Base-by-base conservation (phyloP, 176 grass and related monocot species). In the Zoysia pacifica region DNA sequence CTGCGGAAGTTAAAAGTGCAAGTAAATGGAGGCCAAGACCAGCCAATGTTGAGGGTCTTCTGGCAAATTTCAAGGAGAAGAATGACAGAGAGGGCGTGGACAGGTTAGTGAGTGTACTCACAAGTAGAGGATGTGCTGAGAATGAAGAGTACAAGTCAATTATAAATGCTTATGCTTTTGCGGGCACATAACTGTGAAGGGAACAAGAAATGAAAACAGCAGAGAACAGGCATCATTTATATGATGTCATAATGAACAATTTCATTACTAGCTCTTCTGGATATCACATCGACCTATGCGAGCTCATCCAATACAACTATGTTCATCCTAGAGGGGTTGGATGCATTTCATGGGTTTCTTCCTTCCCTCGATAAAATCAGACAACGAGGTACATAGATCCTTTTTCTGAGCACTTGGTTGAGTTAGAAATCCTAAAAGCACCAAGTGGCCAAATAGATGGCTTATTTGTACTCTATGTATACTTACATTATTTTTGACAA, bases 11-110 rank as follows among this genome's bases (percentile, higher is more conserved):
- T 81, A 88, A 65, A 69, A 85, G 86, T 86, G 53, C 69, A 71
- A 86, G 83, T 54, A 98, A 81, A 77, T 98, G 91, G 91, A 91
- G 81, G 77, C 95, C 92, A 64, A 93, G 87, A 58, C 81, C 83
- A 43, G 59, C 67, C 67, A 83, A 87, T 59, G 82, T 94, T 49
- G 86, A 82, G 72, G 82, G 7, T 71, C 84, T 97, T 49, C 73
- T 97, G 5, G 70, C 88, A 47, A 71, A 80, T 69, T 97, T 89
- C 69, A 88, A 87, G 77, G 86, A 94, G 77, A 80, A 80, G 11
- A 86, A 89, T 50, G 89, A 93, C 72, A 49, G 46, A 67, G 73
- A 81, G 50, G 72, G 87, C 44, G 54, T 53, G 35, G 68, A 89
- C 51, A 78, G 87, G 78, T 54, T 94, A 45, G 28, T 85, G 48